phyloP scores from a whole-genome alignment of 2,329 filamentous ascomycete genomes.

The Fusarium buharicum region DNA sequence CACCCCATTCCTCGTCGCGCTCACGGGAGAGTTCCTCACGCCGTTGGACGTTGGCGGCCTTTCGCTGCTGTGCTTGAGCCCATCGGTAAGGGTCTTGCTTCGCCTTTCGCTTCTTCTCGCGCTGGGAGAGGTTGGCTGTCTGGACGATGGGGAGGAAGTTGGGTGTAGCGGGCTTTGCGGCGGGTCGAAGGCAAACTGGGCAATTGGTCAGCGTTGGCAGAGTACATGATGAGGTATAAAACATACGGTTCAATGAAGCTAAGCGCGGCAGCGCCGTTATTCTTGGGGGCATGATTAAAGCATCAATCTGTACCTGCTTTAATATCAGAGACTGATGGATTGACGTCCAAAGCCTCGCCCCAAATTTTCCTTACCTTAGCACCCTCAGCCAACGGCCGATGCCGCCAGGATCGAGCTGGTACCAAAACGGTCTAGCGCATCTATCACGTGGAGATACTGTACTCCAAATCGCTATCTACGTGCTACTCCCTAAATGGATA shows the following conservation, averaged over 20 bases:
- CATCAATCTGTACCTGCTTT: slow-evolving; percentile 42
- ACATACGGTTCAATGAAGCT: slow-evolving; percentile 69
- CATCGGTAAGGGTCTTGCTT: slow-evolving; percentile 84
- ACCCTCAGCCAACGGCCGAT: slow-evolving; percentile 26
- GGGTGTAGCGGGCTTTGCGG: slow-evolving; percentile 57
- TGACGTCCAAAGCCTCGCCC: slow-evolving; percentile 39
- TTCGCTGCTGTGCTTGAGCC: slow-evolving; percentile 83
- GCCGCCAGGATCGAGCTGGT: background rate
- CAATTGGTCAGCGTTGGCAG: slow-evolving; percentile 42
- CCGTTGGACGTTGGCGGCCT: slow-evolving; percentile 82
- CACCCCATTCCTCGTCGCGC: slow-evolving; percentile 73
- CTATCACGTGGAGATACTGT: slow-evolving; percentile 48
- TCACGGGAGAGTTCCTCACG: slow-evolving; percentile 74
- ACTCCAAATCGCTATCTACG: accelerated
- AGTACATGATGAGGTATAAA: background rate
- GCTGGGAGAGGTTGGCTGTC: slow-evolving; percentile 69
- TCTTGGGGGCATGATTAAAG: slow-evolving; percentile 72
- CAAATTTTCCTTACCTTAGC: slow-evolving; percentile 51
- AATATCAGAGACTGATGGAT: slow-evolving; percentile 38
- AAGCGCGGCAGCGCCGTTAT: slow-evolving; percentile 70
- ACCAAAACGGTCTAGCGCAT: slow-evolving; percentile 34
- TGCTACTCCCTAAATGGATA: slow-evolving; percentile 41
- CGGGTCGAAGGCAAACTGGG: slow-evolving; percentile 70
- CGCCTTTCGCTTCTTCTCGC: slow-evolving; percentile 72
- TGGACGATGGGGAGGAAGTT: slow-evolving; percentile 69